Evolutionary conservation across 2,329 filamentous ascomycete genomes (phyloP), one percentile per base, ranked within the genome.

Genomic region (Diaporthe citrichinensis): DNA sequence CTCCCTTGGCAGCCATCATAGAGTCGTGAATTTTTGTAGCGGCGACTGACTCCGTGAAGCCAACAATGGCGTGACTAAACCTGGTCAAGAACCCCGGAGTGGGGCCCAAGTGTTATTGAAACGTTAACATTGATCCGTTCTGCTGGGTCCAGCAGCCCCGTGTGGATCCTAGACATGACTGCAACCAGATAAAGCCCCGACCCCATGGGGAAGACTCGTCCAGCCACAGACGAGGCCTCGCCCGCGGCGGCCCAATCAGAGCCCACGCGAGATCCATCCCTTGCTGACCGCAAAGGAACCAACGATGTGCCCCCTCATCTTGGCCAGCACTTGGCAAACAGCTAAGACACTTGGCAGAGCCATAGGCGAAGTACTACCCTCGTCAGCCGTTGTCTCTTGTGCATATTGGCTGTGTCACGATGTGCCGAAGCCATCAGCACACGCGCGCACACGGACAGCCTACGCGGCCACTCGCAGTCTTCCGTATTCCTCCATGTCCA

Each of bases 331-430:
- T 68, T 68, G 65, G 65, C 65, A 68, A 53, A 55, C 46, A 39
- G 65, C 65, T 68, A 68, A 68, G 65, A 68, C 46, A 68, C 65
- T 68, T 68, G 65, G 65, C 65, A 28, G n/a, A 53, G 46, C 65
- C 65, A 68, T 68, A 53, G 65, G 23, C 65, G 46, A 68, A 41
- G 65, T 68, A 53, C 46, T 39, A n/a, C 46, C 23, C 46, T 51
- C 62, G 65, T 68, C 65, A 68, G 46, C 65, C 65, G 65, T 68
- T 68, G 65, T 53, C 65, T 68, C 46, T 51, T 67, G 14, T 68
- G 65, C 65, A 68, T 68, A 68, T 55, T 68, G 65, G 46, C 65
- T 39, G 65, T 68, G 65, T 68, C 65, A 68, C 65, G 65, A 68
- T 68, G 65, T 68, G 46, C 65, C 65, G 65, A 28, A 39, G 46